Conservation (phyloP, 2,329 filamentous ascomycete species). For the Cucurbitaria berberidis region DNA sequence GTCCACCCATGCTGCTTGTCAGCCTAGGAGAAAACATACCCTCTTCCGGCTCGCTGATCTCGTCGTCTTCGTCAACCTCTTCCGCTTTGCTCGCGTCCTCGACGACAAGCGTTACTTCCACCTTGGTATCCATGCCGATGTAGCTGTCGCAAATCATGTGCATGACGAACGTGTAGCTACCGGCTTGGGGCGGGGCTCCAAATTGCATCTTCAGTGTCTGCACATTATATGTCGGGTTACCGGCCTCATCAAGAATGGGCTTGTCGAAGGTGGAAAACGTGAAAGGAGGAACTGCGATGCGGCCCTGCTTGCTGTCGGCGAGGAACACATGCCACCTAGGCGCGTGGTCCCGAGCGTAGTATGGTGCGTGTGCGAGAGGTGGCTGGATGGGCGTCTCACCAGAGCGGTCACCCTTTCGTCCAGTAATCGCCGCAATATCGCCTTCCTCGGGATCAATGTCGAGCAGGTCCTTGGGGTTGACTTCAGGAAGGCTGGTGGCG, state of each 20-base stretch:
- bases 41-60: constrained; percentile 97
- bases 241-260: constrained; percentile 78
- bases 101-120: constrained; percentile 86
- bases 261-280: constrained; percentile 94
- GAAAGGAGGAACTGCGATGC: constrained; percentile 95
- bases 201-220: constrained; percentile 98
- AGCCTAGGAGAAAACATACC: constrained; percentile 65
- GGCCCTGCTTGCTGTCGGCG: constrained; percentile 90
- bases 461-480: constrained; percentile 81
- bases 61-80: constrained; percentile 82
- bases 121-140: constrained; percentile 89
- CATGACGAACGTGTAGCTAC: constrained; percentile 94
- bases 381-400: constrained; percentile 72
- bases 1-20: background rate
- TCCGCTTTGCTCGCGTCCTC: constrained; percentile 87
- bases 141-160: constrained; percentile 95
- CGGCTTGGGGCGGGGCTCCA: constrained; percentile 88
- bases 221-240: constrained; percentile 89
- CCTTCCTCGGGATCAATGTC: constrained; percentile 93
- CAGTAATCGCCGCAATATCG: constrained; percentile 83
- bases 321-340: constrained; percentile 95
- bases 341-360: constrained; percentile 86
- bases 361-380: constrained; percentile 87
- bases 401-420: constrained; percentile 71
- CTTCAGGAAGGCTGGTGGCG: constrained; percentile 72